Base-by-base conservation (phyloP, 192 early-diverging fungal species). In the Phlyctochytrium planicorne region DNA sequence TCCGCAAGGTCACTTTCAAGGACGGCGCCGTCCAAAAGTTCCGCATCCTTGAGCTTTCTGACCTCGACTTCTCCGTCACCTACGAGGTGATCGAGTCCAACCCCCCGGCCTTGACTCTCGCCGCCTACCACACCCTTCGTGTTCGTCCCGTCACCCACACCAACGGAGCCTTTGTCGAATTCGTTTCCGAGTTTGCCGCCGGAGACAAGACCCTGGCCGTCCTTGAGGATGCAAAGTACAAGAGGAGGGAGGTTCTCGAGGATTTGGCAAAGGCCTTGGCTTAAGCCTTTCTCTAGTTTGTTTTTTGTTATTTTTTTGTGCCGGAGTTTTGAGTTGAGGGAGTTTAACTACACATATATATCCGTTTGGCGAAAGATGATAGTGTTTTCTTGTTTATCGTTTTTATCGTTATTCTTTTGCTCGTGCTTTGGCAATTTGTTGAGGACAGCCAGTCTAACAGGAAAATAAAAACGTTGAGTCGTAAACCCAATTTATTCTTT, bases 111-210 rank as follows among this genome's bases (percentile, higher is more conserved):
- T 36, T 47, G 32, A 36, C 55, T 6, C 60, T 69, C n/a, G 72
- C 71, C 50, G 78, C 78, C 27, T 52, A 76, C 59, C 78, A 80
- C 66, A 80, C 71, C 36, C 70, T 80, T 32, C 50, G 67, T 17
- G 34, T 80, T 52, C 25, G 35, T 27, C 78, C 78, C 56, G 71
- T 78, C 40, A 78, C 76, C 17, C 47, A 79, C 56, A 69, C 78
- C 61, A 80, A 80, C 70, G 59, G 47, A 17, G 75, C 78, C 27
- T 80, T 75, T 33, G 76, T 80, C 57, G 77, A 79, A 53, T 80
- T 78, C 74, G 52, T 68, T 31, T 78, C 75, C 25, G 78, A 80
- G 59, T 80, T 75, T 50, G 60, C 78, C n/a, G 52, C 63, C 53
- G 76, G 72, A 1, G 37, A 32, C 37, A 65, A 76, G 61, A 75